These are phyloP conservation scores for Pyrenophora seminiperda DNA, from an alignment of 2,329 filamentous ascomycete species.

Conservation along the genomic window DNA sequence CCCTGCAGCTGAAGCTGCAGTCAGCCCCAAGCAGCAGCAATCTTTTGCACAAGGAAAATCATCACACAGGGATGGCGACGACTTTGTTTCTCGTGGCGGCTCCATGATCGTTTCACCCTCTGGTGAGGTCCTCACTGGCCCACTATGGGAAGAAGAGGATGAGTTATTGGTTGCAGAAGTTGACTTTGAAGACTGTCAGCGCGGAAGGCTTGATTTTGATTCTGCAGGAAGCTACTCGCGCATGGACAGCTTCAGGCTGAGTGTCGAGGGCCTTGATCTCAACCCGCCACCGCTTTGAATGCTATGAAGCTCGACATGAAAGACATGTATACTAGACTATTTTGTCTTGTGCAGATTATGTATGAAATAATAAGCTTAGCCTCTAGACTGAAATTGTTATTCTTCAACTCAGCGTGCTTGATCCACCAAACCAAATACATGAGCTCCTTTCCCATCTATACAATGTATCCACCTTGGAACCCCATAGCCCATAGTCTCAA, in stretches of 20 bases:
- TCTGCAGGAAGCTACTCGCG: slow-evolving; percentile 84
- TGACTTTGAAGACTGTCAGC: slow-evolving; percentile 85
- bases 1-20: slow-evolving; percentile 17
- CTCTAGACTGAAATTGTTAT: not conserved
- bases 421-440: not conserved
- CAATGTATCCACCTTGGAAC: too few species aligned
- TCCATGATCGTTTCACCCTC: slow-evolving; percentile 80
- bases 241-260: slow-evolving; percentile 66
- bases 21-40: slow-evolving; percentile 25
- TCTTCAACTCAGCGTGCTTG: too few species aligned
- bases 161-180: slow-evolving; percentile 72
- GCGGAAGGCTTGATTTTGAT: slow-evolving; percentile 81
- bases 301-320: not conserved
- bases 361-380: not conserved
- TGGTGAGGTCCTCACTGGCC: slow-evolving; percentile 79
- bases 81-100: slow-evolving; percentile 74
- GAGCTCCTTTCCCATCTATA: too few species aligned
- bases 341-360: not conserved
- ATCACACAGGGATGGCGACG: slow-evolving; percentile 39
- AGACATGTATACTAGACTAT: not conserved
- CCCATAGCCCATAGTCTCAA: too few species aligned
- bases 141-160: slow-evolving; percentile 78
- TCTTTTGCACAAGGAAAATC: slow-evolving; percentile 10
- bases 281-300: slow-evolving; percentile 58
- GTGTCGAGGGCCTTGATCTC: slow-evolving; percentile 64